Percentiles rank a stretch among this genome's conserved stretches.
phyloP scores from a whole-genome alignment of 2,329 filamentous ascomycete genomes.

The Blumeriella jaapii region DNA sequence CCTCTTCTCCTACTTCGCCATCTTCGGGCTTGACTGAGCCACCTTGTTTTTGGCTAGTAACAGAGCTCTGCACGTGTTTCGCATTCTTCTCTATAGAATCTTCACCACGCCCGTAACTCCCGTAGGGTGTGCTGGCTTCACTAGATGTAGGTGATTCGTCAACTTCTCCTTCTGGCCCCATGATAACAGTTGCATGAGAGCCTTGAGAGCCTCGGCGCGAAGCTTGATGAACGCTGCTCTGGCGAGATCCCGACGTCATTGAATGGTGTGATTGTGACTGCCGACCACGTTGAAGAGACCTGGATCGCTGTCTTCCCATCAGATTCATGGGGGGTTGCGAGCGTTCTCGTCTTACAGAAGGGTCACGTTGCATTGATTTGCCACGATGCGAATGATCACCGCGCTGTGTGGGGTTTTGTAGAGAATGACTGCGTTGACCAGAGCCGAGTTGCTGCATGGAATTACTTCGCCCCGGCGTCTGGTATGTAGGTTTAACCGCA shows the following conservation, averaged over 20 bases:
- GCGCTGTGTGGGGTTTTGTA: too few species aligned
- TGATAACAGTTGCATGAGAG: conserved; percentile 2
- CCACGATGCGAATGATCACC: too few species aligned
- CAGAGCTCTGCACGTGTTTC: background rate
- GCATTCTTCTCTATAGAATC: background rate
- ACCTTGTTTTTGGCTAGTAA: background rate
- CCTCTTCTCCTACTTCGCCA: conserved; percentile 10
- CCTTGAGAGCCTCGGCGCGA: conserved; percentile 3
- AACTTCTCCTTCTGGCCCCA: background rate
- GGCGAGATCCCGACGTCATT: conserved; percentile 10
- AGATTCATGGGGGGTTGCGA: conserved; percentile 11
- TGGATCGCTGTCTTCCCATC: conserved; percentile 6
- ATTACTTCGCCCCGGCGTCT: conserved; percentile 9
- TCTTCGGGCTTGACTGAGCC: conserved; percentile 1
- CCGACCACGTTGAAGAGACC: conserved; percentile 7
- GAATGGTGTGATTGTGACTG: conserved; percentile 8
- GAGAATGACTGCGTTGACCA: background rate
- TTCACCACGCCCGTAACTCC: background rate
- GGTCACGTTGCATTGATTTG: conserved; percentile 11
- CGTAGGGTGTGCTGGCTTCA: conserved; percentile 8
- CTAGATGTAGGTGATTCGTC: conserved; percentile 11
- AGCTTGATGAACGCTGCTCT: conserved; percentile 9
- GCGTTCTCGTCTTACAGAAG: conserved; percentile 7
- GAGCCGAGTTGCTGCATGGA: background rate
- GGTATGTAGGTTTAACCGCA: conserved; percentile 8